Percentiles rank a stretch among this genome's conserved stretches.
Conservation (phyloP, 345 rosid species). For the Cardiospermum halicacabum region DNA sequence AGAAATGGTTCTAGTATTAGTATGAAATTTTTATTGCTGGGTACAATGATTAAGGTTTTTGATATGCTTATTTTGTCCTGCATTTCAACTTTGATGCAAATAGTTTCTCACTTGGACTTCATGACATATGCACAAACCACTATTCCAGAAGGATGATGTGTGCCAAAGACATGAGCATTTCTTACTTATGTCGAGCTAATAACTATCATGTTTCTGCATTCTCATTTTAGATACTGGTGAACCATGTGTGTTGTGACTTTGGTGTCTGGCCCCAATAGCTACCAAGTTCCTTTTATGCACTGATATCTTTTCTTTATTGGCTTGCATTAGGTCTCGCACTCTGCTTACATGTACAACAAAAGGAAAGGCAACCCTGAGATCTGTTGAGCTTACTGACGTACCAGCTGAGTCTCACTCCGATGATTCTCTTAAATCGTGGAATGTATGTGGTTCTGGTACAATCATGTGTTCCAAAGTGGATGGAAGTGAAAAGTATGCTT, state of each 20-base stretch:
- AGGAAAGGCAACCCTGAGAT: slow-evolving; percentile 63
- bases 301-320: slow-evolving; percentile 17
- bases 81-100: not conserved
- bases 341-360: slow-evolving; percentile 72
- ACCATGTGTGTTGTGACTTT: not conserved
- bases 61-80: not conserved
- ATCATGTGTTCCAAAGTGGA: slow-evolving; percentile 59
- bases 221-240: not conserved
- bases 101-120: not conserved
- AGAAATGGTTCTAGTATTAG: not conserved
- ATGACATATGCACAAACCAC: not conserved
- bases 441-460: slow-evolving; percentile 63
- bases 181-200: not conserved
- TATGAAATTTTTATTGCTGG: not conserved
- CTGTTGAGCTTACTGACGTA: slow-evolving; percentile 31
- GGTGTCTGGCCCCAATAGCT: not conserved
- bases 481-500: slow-evolving; percentile 59
- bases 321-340: slow-evolving; percentile 46
- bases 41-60: not conserved
- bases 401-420: slow-evolving; percentile 25
- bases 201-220: not conserved
- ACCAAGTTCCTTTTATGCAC: not conserved
- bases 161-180: not conserved
- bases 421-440: slow-evolving; percentile 47
- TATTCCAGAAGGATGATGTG: not conserved